Evolutionary conservation across 1,284 basidiomycete species (phyloP), one percentile per base, ranked within the genome.

Genomic region (Xanthoconium separans): DNA sequence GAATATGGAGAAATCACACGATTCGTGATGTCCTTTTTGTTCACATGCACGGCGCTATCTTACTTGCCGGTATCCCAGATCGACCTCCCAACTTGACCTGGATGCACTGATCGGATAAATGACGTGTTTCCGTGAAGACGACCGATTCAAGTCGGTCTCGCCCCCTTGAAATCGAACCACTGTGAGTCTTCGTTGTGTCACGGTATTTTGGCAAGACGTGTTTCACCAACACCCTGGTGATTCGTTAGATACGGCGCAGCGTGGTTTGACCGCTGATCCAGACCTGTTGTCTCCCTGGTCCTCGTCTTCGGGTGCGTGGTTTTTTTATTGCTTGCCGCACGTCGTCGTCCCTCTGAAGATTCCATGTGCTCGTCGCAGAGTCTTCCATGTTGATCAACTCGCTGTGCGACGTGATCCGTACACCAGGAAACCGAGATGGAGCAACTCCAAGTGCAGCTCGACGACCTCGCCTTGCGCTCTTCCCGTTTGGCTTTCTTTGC

Each of bases 81-180:
- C 85, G 9, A 93, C 90, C 68, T 90, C 78, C 70, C 91, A 77
- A 62, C 86, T 80, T 68, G 93, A 95, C 1, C 84, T 93, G 6
- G 96, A 98, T 69, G 87, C 88, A 55, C 87, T 98, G 53, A 82
- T 91, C 10, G 91, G 89, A 18, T 84, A 93, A 31, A 91, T 98
- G 81, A 77, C 85, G 3, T 82, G 91, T 18, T 75, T 97, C 50
- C 82, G 93, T 24, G 95, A 98, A 62, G 96, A 99, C 69, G 87
- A 91, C 39, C 81, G 95, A 13, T 95, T 99, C 79, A 91, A 90
- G 65, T 81, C 84, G 7, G 85, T 98, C 42, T 89, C 89, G 1
- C 95, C 96, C 0, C 98, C 69, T 95, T 94, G 89, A 98, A 98
- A 74, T 93, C 93, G 50, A 95, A 96, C 67, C 96, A 94, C 65